Evolutionary conservation across 164 flowering plant genomes (phyloP), one percentile per base, ranked within the genome.

Genomic region (Vitis labrusca): DNA sequence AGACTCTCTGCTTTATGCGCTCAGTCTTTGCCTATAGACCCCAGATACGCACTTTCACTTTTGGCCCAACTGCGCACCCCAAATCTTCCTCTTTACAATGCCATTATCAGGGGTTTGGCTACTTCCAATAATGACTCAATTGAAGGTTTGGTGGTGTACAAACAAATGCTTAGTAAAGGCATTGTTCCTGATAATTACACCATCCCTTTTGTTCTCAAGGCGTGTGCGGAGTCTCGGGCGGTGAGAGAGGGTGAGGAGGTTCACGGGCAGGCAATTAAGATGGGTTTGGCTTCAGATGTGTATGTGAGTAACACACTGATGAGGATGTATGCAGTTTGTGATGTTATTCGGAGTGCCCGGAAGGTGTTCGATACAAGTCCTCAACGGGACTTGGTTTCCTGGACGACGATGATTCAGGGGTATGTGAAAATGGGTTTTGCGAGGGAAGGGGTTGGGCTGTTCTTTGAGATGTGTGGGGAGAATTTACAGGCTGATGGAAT

Each of bases 371-470:
- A 80, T 59, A 76, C 68, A 77, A 66, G 76, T 73, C 68, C 79
- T 61, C 63, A 76, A 3, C 9, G 80, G 8, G 82, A 81, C 52
- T 78, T 80, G 78, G 81, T 84, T 59, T 72, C 82, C 0, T 84
- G 85, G 85, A 84, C 85, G 9, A 82, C 79, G 1, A 64, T 82
- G 63, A 84, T 84, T 64, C 83, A 84, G 57, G 84, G 78, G 15
- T 78, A 74, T 62, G 80, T 76, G 27, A 78, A 76, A 57, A 60
- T 49, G 74, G 87, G 83, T 15, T 62, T 55, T 59, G 49, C 75
- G 3, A 71, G 17, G 65, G 82, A 81, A 66, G 85, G 74, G 11
- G 32, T 74, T 15, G 50, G 16, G 1, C 67, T 63, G 12, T 82
- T 79, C 51, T 65, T 77, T n/a, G 49, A 73, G 11, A 79, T 84